Evolutionary conservation across 2,329 filamentous ascomycete species (phyloP), one percentile per base, ranked within the genome.

Genomic region (Aspergillus candidus): DNA sequence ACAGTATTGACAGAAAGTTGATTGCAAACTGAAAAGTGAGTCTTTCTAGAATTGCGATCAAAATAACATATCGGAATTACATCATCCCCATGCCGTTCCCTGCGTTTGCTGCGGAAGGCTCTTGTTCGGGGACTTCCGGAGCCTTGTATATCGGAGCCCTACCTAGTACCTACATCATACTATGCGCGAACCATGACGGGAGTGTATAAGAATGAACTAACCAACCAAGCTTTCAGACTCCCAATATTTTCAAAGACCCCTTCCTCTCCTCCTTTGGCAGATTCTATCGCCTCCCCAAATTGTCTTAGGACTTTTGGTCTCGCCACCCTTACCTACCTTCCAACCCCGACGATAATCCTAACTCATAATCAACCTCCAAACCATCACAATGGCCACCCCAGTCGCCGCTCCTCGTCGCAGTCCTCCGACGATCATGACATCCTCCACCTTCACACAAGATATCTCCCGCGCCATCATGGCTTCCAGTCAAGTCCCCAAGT

Each of bases 401-500:
- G 32, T 50, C 34, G 22, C 46, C 35, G 31, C 50, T 36, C 52
- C 49, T 31, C 50, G 54, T 35, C 51, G 49, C 29, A 46, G 40
- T 15, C 48, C 44, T 31, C 51, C 53, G 13, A 49, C 56, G 34
- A 33, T 49, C 36, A 43, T 55, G 32, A 51, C 54, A 13, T 46
- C 57, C 11, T 50, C 58, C 30, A 57, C 55, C 38, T 63, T 63
- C 40, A 62, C 59, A 11, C 60, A 68, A 44, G 62, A 70, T 38
- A 64, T 71, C 52, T 60, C 61, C 47, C 62, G 59, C 41, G 66
- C 66, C 17, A 61, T 70, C 46, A 59, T 67, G 48, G 60, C 63
- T 6, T 62, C 63, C 32, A 59, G 61, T 10, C 52, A 57, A 14
- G 42, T 39, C 12, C 60, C 60, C 18, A 68, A 64, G 42, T 62